Evolutionary conservation across 1,139 yeast species (phyloP).

Genomic region (Pichia sp.): DNA sequence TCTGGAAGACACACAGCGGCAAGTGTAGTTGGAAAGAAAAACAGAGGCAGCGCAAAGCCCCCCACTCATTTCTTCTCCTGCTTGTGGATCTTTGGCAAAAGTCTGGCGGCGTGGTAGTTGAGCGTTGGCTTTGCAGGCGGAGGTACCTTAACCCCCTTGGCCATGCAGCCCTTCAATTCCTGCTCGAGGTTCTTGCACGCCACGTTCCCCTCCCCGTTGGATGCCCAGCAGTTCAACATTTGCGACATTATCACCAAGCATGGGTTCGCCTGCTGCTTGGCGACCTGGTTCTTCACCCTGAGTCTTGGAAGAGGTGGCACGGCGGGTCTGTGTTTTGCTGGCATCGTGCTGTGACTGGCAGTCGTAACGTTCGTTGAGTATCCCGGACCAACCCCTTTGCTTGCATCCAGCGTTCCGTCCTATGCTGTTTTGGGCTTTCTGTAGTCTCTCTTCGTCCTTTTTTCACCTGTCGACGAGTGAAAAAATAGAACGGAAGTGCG

Average conservation of each 20-base stretch:
- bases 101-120: constrained; percentile 80
- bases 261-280: constrained; percentile 57
- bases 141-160: constrained; percentile 40
- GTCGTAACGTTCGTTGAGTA: too few relatives aligned
- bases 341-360: constrained; percentile 7
- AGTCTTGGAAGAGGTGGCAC: constrained; percentile 75
- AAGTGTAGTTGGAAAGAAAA: too few relatives aligned
- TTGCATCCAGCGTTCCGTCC: too few relatives aligned
- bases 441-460: too few relatives aligned
- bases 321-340: constrained; percentile 22
- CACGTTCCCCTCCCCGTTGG: constrained; percentile 78
- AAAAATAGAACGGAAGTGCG: neutral
- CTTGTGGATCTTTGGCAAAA: constrained; percentile 61
- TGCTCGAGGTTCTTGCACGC: constrained; percentile 61
- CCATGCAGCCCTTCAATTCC: constrained; percentile 54
- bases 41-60: neutral
- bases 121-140: constrained; percentile 48
- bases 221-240: constrained; percentile 92
- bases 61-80: constrained; percentile 18
- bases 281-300: constrained; percentile 60
- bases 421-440: too few relatives aligned
- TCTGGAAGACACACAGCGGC: neutral
- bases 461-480: too few relatives aligned
- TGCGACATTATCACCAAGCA: constrained; percentile 82
- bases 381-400: too few relatives aligned